Percentiles rank a stretch among this genome's conserved stretches.
Conservation (phyloP, 2,329 filamentous ascomycete species). For the Fusarium sp. region DNA sequence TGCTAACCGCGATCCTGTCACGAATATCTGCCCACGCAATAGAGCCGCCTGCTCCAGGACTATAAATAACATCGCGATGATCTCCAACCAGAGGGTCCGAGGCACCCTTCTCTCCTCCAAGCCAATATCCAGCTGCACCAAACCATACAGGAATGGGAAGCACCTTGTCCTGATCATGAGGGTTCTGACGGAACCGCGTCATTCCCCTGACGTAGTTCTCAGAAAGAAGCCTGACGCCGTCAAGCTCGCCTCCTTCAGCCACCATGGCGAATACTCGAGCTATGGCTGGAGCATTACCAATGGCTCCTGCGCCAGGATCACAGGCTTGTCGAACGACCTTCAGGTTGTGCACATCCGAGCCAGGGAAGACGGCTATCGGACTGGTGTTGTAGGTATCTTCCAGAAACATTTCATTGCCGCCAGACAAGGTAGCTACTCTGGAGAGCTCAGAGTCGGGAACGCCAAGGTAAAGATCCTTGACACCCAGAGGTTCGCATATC, state of each 20-base stretch:
- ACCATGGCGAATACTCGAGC: constrained; percentile 16
- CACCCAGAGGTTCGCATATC: background rate
- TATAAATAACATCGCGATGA: constrained; percentile 2
- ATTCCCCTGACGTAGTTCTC: background rate
- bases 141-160: constrained; percentile 6
- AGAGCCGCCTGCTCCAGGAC: constrained; percentile 3
- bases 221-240: background rate
- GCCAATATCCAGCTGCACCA: background rate
- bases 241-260: constrained; percentile 4
- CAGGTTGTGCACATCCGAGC: constrained; percentile 9
- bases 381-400: constrained; percentile 7
- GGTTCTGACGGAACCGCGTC: background rate
- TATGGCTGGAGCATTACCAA: constrained; percentile 2
- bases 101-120: background rate
- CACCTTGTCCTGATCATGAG: background rate
- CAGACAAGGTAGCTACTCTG: constrained; percentile 6
- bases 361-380: background rate
- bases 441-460: background rate
- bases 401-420: background rate
- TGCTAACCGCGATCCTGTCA: background rate
- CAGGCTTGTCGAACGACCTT: constrained; percentile 1
- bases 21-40: constrained; percentile 1
- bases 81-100: background rate
- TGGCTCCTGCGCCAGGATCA: constrained; percentile 10
- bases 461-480: background rate